Conservation (phyloP, 2,329 filamentous ascomycete species). For the Cercospora brassicicola region DNA sequence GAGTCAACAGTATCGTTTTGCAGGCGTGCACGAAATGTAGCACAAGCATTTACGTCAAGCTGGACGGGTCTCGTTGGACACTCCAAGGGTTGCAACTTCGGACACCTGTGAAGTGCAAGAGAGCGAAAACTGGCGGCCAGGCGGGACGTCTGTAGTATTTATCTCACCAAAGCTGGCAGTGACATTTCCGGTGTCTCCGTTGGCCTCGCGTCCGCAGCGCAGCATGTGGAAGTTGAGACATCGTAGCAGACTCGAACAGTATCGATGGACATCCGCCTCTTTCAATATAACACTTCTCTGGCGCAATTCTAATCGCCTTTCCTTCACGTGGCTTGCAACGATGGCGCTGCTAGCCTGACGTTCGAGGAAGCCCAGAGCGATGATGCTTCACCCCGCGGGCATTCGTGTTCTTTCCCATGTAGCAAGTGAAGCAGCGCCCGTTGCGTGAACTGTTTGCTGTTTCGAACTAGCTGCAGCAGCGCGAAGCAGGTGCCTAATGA, state of each 20-base stretch:
- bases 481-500: not conserved
- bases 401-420: not conserved
- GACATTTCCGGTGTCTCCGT: not conserved
- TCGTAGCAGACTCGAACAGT: not conserved
- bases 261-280: not conserved
- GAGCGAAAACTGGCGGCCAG: not conserved
- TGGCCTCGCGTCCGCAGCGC: not conserved
- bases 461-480: not conserved
- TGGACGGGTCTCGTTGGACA: not conserved
- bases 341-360: not conserved
- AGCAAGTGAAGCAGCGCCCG: not conserved
- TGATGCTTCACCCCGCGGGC: not conserved
- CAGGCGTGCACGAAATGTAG: not conserved
- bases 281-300: not conserved
- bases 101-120: not conserved
- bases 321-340: not conserved
- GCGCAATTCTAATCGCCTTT: not conserved
- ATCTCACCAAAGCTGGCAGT: not conserved
- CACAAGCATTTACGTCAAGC: not conserved
- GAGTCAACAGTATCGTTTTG: not conserved
- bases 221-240: not conserved
- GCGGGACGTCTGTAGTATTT: not conserved
- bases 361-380: not conserved
- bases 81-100: not conserved
- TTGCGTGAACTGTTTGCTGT: not conserved